These are phyloP conservation scores for Neurospora sp. DNA, from an alignment of 495 filamentous ascomycete genomes.

Conservation along the genomic window DNA sequence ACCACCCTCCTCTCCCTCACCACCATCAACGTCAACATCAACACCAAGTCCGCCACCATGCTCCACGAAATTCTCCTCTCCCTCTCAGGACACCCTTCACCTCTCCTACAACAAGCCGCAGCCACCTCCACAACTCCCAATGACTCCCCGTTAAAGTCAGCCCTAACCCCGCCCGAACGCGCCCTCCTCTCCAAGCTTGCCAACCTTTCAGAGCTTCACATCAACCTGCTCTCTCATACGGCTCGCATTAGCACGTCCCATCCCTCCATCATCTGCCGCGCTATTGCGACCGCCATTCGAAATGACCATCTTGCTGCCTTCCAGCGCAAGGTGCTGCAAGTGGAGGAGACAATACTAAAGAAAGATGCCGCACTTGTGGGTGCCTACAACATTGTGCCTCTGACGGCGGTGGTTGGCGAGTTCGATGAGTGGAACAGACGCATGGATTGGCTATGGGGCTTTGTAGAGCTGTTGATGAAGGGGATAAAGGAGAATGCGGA, in stretches of 20 bases:
- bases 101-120: slow-evolving; percentile 52
- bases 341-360: slow-evolving; percentile 66
- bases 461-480: slow-evolving; percentile 53
- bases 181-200: slow-evolving; percentile 69
- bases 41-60: slow-evolving; percentile 42
- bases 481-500: background rate
- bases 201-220: slow-evolving; percentile 66
- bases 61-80: slow-evolving; percentile 94
- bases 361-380: slow-evolving; percentile 67
- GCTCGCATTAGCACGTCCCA: slow-evolving; percentile 57
- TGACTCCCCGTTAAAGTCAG: slow-evolving; percentile 23
- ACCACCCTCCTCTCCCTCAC: background rate
- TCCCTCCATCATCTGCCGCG: slow-evolving; percentile 70
- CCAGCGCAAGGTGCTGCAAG: slow-evolving; percentile 71
- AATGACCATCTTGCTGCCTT: slow-evolving; percentile 66
- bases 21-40: slow-evolving; percentile 3
- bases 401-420: slow-evolving; percentile 72
- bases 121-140: slow-evolving; percentile 23
- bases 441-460: slow-evolving; percentile 78
- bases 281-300: slow-evolving; percentile 73
- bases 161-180: slow-evolving; percentile 66
- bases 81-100: slow-evolving; percentile 85
- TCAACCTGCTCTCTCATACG: slow-evolving; percentile 52
- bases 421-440: slow-evolving; percentile 77
- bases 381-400: slow-evolving; percentile 82